Evolutionary conservation across 148 eudicot genomes (phyloP).

Genomic region (Rhododendron ovatum): DNA sequence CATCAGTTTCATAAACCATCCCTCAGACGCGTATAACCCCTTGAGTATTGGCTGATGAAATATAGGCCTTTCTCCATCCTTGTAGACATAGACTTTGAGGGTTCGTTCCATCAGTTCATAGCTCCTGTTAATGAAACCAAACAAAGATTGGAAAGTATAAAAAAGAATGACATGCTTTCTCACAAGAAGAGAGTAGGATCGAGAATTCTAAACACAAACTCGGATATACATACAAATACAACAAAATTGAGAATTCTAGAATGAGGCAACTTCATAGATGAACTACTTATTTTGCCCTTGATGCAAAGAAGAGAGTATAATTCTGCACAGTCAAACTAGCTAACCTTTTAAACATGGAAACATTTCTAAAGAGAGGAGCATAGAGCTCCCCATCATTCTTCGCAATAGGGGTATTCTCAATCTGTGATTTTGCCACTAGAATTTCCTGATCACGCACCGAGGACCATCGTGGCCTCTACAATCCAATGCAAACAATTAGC

Average conservation of each 20-base stretch:
- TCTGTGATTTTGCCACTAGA: conserved; percentile 57
- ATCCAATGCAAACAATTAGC: conserved; percentile 4
- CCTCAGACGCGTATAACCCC: conserved; percentile 78
- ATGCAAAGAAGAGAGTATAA: not conserved
- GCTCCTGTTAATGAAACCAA: conserved; percentile 49
- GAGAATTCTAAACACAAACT: not conserved
- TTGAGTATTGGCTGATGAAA: conserved; percentile 72
- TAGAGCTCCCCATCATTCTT: conserved; percentile 53
- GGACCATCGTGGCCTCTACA: conserved; percentile 74
- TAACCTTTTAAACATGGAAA: conserved; percentile 75
- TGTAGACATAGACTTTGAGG: conserved; percentile 72
- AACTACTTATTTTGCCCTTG: not conserved
- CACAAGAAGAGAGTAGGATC: not conserved
- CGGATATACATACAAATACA: not conserved
- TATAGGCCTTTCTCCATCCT: conserved; percentile 75
- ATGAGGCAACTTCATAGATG: not conserved
- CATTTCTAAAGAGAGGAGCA: conserved; percentile 70
- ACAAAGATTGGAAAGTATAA: not conserved
- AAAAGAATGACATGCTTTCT: not conserved
- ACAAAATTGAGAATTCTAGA: not conserved
- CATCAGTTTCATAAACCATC: conserved; percentile 76
- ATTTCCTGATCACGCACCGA: conserved; percentile 69
- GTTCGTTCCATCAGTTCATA: conserved; percentile 81
- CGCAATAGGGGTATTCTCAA: conserved; percentile 39
- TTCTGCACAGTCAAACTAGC: not conserved